A percentile compares a stretch with the other conserved stretches of the same genome.
Conservation (phyloP, 1,284 basidiomycete species). For the Tilletia indica region DNA sequence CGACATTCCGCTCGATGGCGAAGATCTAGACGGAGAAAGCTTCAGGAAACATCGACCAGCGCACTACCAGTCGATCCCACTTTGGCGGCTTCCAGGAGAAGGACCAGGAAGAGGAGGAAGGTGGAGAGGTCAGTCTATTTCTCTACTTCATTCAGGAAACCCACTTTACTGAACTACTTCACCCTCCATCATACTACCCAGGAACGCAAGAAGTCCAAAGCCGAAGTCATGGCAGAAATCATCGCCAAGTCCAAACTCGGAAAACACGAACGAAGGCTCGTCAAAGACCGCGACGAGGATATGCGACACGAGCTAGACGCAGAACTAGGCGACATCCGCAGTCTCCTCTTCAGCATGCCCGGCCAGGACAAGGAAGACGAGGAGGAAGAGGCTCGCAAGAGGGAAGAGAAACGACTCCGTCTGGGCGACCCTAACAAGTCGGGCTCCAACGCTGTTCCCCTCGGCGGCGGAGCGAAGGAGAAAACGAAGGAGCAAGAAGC, state of each 20-base stretch:
- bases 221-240: slow-evolving; percentile 96
- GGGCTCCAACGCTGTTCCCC: slow-evolving; percentile 15
- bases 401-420: not conserved
- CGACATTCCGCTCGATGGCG: slow-evolving; percentile 59
- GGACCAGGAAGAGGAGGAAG: slow-evolving; percentile 70
- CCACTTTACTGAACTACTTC: not conserved
- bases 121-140: slow-evolving; percentile 39
- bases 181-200: not conserved
- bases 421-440: slow-evolving; percentile 14
- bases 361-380: slow-evolving; percentile 2
- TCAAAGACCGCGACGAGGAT: slow-evolving; percentile 80
- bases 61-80: slow-evolving; percentile 69
- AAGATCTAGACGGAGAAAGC: slow-evolving; percentile 36
- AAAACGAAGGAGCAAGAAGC: slow-evolving; percentile 27
- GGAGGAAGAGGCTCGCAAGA: slow-evolving; percentile 5
- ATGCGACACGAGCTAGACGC: slow-evolving; percentile 84
- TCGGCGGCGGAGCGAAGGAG: slow-evolving; percentile 26
- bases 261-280: slow-evolving; percentile 80
- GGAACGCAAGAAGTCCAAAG: slow-evolving; percentile 63
- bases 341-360: slow-evolving; percentile 62
- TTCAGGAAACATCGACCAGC: slow-evolving; percentile 51
- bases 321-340: slow-evolving; percentile 78
- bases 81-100: slow-evolving; percentile 77
- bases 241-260: slow-evolving; percentile 86
- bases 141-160: too few relatives aligned